Percentiles rank a stretch among this genome's conserved stretches.
phyloP scores from a whole-genome alignment of 139 green algal species.

The Volvox africanus region DNA sequence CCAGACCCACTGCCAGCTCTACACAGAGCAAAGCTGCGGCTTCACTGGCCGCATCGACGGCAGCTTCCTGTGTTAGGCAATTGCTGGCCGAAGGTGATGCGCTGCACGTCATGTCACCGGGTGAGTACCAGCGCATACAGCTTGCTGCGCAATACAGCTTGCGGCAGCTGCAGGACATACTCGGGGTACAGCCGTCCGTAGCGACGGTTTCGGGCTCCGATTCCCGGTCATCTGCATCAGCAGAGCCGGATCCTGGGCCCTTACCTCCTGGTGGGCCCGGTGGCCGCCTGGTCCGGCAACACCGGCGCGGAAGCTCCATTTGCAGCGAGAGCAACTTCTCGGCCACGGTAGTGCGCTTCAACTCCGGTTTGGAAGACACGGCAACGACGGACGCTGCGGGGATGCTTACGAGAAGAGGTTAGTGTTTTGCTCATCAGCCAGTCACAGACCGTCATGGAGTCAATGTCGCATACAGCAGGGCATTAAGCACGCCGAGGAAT shows the following conservation, averaged over 20 bases:
- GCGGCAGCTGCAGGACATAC: conserved; percentile 34
- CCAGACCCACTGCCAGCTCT: not conserved
- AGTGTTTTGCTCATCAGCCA: too few species aligned
- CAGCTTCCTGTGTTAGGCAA: not conserved
- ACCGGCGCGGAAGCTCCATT: conserved; percentile 43
- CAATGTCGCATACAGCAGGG: too few species aligned
- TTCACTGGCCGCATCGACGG: not conserved
- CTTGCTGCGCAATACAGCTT: conserved; percentile 40
- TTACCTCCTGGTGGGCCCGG: not conserved
- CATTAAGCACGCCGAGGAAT: too few species aligned
- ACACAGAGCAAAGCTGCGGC: not conserved
- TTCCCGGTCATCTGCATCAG: too few species aligned
- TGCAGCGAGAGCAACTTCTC: conserved; percentile 33
- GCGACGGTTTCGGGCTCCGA: too few species aligned
- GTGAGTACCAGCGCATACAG: conserved; percentile 24
- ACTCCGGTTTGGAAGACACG: not conserved
- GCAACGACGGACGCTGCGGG: not conserved
- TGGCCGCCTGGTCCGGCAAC: not conserved
- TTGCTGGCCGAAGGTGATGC: not conserved
- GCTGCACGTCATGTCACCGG: conserved; percentile 30
- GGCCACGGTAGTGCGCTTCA: not conserved
- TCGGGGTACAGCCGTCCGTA: conserved; percentile 1
- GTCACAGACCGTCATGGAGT: too few species aligned
- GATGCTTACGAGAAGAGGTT: not conserved
- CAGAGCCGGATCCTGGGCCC: not conserved